A percentile compares a stretch with the other conserved stretches of the same genome.
Conservation (phyloP, 148 eudicot genomes). For the Hydrangea macrophylla region DNA sequence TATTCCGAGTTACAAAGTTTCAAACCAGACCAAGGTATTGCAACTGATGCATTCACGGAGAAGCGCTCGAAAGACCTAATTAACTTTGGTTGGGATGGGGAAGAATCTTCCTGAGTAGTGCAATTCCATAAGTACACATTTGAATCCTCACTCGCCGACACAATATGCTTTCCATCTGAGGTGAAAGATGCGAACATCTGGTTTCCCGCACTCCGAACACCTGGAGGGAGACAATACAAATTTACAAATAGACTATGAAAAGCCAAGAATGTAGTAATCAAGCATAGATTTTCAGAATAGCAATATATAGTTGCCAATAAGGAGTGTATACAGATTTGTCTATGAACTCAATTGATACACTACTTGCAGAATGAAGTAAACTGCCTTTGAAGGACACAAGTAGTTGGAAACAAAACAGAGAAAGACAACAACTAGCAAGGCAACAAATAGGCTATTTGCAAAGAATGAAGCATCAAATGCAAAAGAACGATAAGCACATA, state of each 20-base stretch:
- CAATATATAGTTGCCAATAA: neutral
- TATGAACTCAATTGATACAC: neutral
- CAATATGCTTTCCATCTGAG: constrained; percentile 75
- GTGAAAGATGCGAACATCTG: constrained; percentile 65
- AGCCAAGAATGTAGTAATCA: neutral
- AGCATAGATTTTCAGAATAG: neutral
- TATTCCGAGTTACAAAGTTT: constrained; percentile 27
- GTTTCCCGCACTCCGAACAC: constrained; percentile 49
- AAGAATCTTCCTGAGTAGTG: constrained; percentile 19
- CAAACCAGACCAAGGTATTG: constrained; percentile 78
- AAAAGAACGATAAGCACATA: constrained; percentile 27
- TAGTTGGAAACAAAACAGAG: neutral
- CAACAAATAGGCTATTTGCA: no score
- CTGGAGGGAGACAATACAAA: constrained; percentile 25
- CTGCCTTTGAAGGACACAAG: neutral
- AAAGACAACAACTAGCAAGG: neutral
- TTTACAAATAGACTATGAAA: neutral
- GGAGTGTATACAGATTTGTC: neutral
- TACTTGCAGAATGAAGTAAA: neutral
- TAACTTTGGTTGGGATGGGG: constrained; percentile 34
- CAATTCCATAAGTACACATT: constrained; percentile 77
- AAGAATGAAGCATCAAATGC: neutral
- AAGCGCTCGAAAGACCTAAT: constrained; percentile 68
- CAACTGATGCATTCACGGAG: constrained; percentile 59
- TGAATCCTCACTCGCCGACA: constrained; percentile 76